These are phyloP conservation scores for Colletotrichum lindemuthianum DNA, from an alignment of 2,329 filamentous ascomycete genomes.

Conservation along the genomic window DNA sequence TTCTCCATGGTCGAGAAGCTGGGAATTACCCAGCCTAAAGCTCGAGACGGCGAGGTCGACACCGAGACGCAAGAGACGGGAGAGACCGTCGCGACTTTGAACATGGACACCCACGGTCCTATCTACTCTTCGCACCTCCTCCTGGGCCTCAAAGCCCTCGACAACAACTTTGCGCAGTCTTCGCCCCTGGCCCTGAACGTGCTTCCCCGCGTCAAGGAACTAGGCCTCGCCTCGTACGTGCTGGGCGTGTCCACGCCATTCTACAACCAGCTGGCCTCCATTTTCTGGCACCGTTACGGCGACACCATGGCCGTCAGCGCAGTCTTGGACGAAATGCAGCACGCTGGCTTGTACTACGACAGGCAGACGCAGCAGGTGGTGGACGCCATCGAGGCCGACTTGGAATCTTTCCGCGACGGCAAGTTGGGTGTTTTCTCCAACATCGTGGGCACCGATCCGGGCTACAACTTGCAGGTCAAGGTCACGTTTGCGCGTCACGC, in stretches of 20 bases:
- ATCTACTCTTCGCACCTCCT: conserved; percentile 72
- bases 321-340: conserved; percentile 73
- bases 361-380: conserved; percentile 54
- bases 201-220: conserved; percentile 72
- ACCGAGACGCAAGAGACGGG: conserved; percentile 24
- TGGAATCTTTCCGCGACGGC: conserved; percentile 31
- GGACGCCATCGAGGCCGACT: conserved; percentile 46
- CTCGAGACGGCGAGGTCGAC: conserved; percentile 12
- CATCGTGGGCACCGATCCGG: conserved; percentile 33
- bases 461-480: conserved; percentile 34
- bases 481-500: conserved; percentile 21
- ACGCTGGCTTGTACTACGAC: conserved; percentile 69
- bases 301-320: conserved; percentile 65
- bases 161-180: conserved; percentile 63
- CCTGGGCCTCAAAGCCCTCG: conserved; percentile 65
- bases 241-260: conserved; percentile 76
- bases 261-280: conserved; percentile 73
- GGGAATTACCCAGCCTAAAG: conserved; percentile 54
- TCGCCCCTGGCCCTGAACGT: conserved; percentile 70
- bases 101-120: conserved; percentile 68
- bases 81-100: conserved; percentile 41
- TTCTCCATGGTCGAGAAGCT: conserved; percentile 69
- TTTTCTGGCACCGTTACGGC: conserved; percentile 69
- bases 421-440: conserved; percentile 31
- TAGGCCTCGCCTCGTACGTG: conserved; percentile 76